phyloP scores from a whole-genome alignment of 2,329 filamentous ascomycete genomes.

The Fusarium palustre region DNA sequence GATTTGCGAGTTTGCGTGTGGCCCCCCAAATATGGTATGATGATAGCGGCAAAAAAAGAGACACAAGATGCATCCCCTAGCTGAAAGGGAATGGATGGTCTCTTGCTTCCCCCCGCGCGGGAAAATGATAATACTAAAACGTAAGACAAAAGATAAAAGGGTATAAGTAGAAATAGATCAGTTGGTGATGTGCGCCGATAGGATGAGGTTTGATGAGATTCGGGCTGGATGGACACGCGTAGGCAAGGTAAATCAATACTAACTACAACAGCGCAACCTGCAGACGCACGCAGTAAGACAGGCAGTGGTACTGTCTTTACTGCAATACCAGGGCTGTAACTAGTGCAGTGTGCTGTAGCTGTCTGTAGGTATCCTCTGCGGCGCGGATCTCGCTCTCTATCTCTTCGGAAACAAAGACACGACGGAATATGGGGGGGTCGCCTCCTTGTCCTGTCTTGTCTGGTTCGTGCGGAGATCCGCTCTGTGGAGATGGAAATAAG shows the following conservation, averaged over 20 bases:
- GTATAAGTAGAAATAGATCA: slow-evolving; percentile 2
- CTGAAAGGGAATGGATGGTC: background rate
- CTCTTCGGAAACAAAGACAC: background rate
- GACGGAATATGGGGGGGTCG: slow-evolving; percentile 20
- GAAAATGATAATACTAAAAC: background rate
- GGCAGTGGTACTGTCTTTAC: background rate
- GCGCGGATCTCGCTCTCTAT: slow-evolving; percentile 36
- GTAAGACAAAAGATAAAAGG: background rate
- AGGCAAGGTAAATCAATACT: background rate
- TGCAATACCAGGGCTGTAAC: too few species aligned
- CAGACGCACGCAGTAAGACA: background rate
- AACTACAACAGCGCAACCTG: background rate
- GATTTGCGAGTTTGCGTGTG: slow-evolving; percentile 6
- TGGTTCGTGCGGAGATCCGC: slow-evolving; percentile 32
- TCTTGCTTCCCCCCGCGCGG: background rate
- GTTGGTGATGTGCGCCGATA: slow-evolving; percentile 10
- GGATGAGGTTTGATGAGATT: slow-evolving; percentile 2
- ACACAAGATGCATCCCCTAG: background rate
- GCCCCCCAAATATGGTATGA: background rate
- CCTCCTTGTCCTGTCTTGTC: background rate
- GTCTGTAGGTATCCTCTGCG: slow-evolving; percentile 3
- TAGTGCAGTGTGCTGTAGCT: background rate
- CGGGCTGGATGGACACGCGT: background rate
- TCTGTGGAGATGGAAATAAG: slow-evolving; percentile 33
- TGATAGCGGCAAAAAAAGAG: background rate